These are phyloP conservation scores for Diaporthe ilicicola DNA, from an alignment of 2,329 filamentous ascomycete species.

Conservation along the genomic window DNA sequence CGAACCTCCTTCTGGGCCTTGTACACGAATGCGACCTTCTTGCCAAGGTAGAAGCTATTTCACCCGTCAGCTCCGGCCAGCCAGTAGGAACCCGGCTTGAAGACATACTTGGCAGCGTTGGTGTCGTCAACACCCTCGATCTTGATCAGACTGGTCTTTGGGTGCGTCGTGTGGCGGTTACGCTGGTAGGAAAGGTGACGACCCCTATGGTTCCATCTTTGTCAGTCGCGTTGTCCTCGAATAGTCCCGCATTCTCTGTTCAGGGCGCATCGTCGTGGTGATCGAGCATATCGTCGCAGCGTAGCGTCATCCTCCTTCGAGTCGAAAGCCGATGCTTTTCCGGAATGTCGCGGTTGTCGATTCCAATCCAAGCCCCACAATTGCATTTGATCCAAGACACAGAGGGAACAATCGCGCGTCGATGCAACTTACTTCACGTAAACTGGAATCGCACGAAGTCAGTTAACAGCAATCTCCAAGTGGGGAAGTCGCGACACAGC, in stretches of 20 bases:
- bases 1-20: slow-evolving; percentile 93
- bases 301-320: not conserved
- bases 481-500: slow-evolving; percentile 7
- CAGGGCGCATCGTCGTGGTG: slow-evolving; percentile 37
- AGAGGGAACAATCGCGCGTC: slow-evolving; percentile 21
- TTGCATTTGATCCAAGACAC: not conserved
- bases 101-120: slow-evolving; percentile 82
- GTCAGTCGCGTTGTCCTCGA: slow-evolving; percentile 38
- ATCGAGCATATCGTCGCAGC: slow-evolving; percentile 26
- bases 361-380: slow-evolving; percentile 27
- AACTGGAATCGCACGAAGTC: slow-evolving; percentile 63
- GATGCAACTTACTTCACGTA: slow-evolving; percentile 83
- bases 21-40: slow-evolving; percentile 99
- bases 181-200: slow-evolving; percentile 98
- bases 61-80: slow-evolving; percentile 37
- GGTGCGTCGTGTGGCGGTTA: slow-evolving; percentile 89
- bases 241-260: slow-evolving; percentile 27
- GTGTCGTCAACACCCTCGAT: slow-evolving; percentile 97
- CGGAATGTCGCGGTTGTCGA: not conserved
- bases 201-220: slow-evolving; percentile 68
- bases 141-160: slow-evolving; percentile 94
- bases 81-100: slow-evolving; percentile 28
- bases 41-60: slow-evolving; percentile 90
- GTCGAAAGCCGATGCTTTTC: slow-evolving; percentile 1
- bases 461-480: slow-evolving; percentile 44